Evolutionary conservation across 2,329 filamentous ascomycete genomes (phyloP), one percentile per base, ranked within the genome.

Genomic region (Incumbomyces delicatus): DNA sequence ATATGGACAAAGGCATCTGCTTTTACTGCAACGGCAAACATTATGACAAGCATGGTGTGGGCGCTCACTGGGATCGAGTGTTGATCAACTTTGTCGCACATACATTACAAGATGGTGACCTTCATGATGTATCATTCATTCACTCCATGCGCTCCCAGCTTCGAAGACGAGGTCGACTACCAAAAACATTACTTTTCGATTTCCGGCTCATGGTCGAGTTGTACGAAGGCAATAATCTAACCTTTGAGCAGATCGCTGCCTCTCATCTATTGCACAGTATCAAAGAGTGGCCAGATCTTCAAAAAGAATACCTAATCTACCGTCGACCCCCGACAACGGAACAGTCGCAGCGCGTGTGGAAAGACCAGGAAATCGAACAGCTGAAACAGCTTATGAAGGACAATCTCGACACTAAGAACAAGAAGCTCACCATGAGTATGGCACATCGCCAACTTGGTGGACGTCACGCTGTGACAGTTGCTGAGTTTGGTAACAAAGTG

Each of bases 181-280:
- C 48, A 8, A 48, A 51, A 41, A 18, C 54, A n/a, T 30, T 37
- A 8, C 13, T 55, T n/a, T 42, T 22, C 16, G 50, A 56, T 41
- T 54, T 55, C 41, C 50, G 46, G 32, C 50, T 44, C 5, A 43
- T 57, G 42, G 49, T 57, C 5, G 50, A 56, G 34, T 32, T 56
- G 35, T 52, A 55, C 41, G 55, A 57, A 46, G 53, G 53, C 2
- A 48, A 44, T 8, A 53, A 50, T 14, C 22, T 54, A 18, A 46
- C 50, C 10, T 57, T 57, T 43, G 45, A 50, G 17, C 48, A 57
- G 33, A 57, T 57, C 34, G 52, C 49, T n/a, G 37, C 47, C 11
- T 42, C 40, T 12, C 18, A 47, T 32, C 38, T 47, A 6, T 41
- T 56, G 10, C 43, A 48, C 27, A 54, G 49, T 13, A 41, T 17